A percentile compares a stretch with the other conserved stretches of the same genome.
phyloP scores from a whole-genome alignment of 441 rosid genomes.

The Mallotus repandus region DNA sequence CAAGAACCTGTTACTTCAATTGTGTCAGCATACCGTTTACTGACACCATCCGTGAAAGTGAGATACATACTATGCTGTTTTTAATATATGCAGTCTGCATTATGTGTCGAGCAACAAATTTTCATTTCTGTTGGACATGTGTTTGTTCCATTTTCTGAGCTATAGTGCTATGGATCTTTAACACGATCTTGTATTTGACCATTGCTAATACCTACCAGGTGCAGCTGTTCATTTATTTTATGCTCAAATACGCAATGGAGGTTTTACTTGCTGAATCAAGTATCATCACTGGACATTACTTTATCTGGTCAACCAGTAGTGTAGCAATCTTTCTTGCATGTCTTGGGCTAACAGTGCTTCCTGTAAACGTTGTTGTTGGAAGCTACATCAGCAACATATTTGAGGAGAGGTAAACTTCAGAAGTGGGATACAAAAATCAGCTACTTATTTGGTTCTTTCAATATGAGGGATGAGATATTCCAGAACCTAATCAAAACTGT shows the following conservation, averaged over 20 bases:
- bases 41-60: conserved; percentile 84
- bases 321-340: conserved; percentile 88
- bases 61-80: too few relatives aligned
- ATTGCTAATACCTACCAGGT: conserved; percentile 43
- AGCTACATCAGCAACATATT: conserved; percentile 92
- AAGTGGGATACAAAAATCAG: neutral
- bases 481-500: too few relatives aligned
- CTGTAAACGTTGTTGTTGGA: conserved; percentile 79
- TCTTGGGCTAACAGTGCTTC: conserved; percentile 91
- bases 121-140: neutral
- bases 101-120: neutral
- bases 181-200: conserved; percentile 1
- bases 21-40: conserved; percentile 63
- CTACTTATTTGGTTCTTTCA: neutral
- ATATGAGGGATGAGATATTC: too few relatives aligned
- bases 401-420: conserved; percentile 67
- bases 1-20: conserved; percentile 67
- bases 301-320: conserved; percentile 64
- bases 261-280: conserved; percentile 86
- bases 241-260: conserved; percentile 98
- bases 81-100: neutral
- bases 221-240: conserved; percentile 84
- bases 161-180: neutral
- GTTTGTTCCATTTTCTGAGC: neutral
- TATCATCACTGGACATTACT: conserved; percentile 75